Evolutionary conservation across 140 eudicot genomes (phyloP), one percentile per base, ranked within the genome.

Genomic region (Cichorium intybus): DNA sequence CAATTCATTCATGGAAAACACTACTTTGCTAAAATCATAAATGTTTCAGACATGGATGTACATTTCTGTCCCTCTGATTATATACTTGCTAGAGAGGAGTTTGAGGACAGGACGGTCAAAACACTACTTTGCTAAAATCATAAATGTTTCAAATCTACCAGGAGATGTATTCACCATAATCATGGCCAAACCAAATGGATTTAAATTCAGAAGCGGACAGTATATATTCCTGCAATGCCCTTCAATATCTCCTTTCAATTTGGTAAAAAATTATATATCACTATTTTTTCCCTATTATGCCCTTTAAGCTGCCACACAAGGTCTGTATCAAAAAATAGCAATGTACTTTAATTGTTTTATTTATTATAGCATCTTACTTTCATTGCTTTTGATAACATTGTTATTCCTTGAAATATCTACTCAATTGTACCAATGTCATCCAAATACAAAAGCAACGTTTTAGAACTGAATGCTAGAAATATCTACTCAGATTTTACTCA

Each of bases 201-300:
- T 94, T 62, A 89, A 75, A 74, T 94, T 89, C 60, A 85, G 85
- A 56, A 94, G 99, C 55, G 99, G 99, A 49, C 99, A 94, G 74
- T 94, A 94, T 66, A 72, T 94, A 62, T 94, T 94, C 66, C 79
- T 94, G 24, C 96, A 89, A 33, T 94, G 99, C 79, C 99, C 99
- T 50, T 57, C 81, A 46, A 89, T 89, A 65, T 94, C 99, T 59
- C 80, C 90, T 34, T 94, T 94, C 41, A 97, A 94, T 82, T n/a
- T 94, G 99, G 99, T 86, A 64, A 74, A 76, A n/a, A 10, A 37
- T 48, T 2, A 62, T 49, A 24, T 56, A 29, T 26, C 9, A 15
- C 52, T 21, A 43, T 31, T 24, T 14, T 37, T 35, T 23, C 27
- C 64, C 51, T 34, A 33, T 58, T 56, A 29, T 12, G n/a, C n/a